A percentile compares a stretch with the other conserved stretches of the same genome.
phyloP scores from a whole-genome alignment of 1,284 basidiomycete species.

The Ganoderma sinense region DNA sequence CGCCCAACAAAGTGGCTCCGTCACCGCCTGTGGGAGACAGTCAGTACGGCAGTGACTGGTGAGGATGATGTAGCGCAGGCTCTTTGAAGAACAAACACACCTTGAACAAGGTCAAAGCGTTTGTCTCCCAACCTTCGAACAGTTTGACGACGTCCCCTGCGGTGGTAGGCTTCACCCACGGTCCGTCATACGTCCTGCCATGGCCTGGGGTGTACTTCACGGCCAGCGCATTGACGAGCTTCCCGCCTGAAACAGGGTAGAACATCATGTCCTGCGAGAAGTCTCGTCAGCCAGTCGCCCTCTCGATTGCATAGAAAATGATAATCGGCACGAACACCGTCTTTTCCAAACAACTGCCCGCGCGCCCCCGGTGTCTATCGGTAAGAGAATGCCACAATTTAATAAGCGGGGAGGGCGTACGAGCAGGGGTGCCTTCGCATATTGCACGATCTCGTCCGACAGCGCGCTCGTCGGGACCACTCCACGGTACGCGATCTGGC shows the following conservation, averaged over 20 bases:
- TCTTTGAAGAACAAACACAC: neutral
- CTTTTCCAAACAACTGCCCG: constrained; percentile 9
- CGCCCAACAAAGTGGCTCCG: constrained; percentile 28
- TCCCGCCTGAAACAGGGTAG: constrained; percentile 18
- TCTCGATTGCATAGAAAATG: no score
- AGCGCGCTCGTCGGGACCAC: constrained; percentile 3
- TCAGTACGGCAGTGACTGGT: neutral
- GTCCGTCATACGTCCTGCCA: constrained; percentile 30
- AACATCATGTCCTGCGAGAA: neutral
- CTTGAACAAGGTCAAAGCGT: constrained; percentile 33
- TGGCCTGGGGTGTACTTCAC: constrained; percentile 26
- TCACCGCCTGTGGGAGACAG: neutral
- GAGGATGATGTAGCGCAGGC: neutral
- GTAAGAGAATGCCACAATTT: neutral
- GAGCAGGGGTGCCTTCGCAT: neutral
- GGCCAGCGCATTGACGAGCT: constrained; percentile 33
- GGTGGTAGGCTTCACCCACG: constrained; percentile 31
- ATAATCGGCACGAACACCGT: neutral
- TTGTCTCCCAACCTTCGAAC: constrained; percentile 36
- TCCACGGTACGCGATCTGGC: constrained; percentile 6
- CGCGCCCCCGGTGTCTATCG: neutral
- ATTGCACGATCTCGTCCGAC: neutral
- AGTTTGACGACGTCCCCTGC: constrained; percentile 29
- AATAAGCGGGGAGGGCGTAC: no score
- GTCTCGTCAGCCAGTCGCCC: neutral